A percentile compares a stretch with the other conserved stretches of the same genome.
Evolutionary conservation across 2,329 filamentous ascomycete genomes (phyloP).

Genomic region (Botrytis pseudocinerea): DNA sequence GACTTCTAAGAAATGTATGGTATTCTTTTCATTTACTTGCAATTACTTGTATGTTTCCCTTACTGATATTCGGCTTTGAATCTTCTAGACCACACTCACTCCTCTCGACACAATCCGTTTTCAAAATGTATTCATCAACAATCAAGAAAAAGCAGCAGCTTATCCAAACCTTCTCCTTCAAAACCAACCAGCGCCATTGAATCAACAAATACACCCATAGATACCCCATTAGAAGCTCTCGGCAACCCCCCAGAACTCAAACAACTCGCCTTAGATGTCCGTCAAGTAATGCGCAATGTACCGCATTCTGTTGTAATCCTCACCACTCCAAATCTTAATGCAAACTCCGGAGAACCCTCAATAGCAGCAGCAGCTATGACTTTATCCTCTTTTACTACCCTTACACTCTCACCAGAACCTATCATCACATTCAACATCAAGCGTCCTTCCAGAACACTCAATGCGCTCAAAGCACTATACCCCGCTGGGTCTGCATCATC

Average conservation of each 20-base stretch:
- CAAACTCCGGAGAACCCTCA: not conserved
- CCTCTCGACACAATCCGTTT: not conserved
- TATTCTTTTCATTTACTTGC: not conserved
- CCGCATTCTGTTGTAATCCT: constrained; percentile 38
- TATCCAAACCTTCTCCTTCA: not conserved
- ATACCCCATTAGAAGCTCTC: not conserved
- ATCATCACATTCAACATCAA: constrained; percentile 41
- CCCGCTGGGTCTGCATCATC: constrained; percentile 23
- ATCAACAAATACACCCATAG: not conserved
- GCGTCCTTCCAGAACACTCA: constrained; percentile 36
- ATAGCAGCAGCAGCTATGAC: constrained; percentile 35
- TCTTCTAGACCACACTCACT: not conserved
- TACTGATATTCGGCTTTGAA: not conserved
- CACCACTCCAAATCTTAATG: constrained; percentile 27
- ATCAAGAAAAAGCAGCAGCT: not conserved
- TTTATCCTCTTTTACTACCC: constrained; percentile 41
- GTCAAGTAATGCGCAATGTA: constrained; percentile 37
- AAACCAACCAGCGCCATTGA: not conserved
- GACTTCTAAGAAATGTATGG: constrained; percentile 12
- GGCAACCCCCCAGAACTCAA: not conserved
- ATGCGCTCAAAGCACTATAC: constrained; percentile 29
- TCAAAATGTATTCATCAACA: not conserved
- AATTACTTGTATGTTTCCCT: not conserved
- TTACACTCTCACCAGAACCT: constrained; percentile 37
- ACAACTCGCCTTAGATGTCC: constrained; percentile 30